phyloP scores from a whole-genome alignment of 2,329 filamentous ascomycete genomes.

The Acephala macrosclerotiorum region DNA sequence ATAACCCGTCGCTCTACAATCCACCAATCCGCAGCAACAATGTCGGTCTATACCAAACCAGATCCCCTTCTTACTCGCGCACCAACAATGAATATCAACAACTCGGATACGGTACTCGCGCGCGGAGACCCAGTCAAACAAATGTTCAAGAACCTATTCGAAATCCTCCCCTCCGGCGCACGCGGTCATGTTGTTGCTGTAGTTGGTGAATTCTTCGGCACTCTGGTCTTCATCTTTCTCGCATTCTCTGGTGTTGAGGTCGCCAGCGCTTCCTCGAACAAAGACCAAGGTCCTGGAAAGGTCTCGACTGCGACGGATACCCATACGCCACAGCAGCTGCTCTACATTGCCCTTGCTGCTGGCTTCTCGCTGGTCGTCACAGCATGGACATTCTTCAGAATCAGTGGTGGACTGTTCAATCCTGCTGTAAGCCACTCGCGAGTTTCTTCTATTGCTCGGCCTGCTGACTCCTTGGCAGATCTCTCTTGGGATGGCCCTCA shows the following conservation, averaged over 20 bases:
- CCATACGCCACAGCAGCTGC: conserved; percentile 25
- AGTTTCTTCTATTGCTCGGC: no score
- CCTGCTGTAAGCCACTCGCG: conserved; percentile 48
- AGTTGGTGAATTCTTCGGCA: conserved; percentile 59
- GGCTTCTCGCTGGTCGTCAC: conserved; percentile 49
- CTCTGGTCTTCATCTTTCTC: conserved; percentile 48
- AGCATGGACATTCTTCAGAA: conserved; percentile 57
- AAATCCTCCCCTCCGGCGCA: conserved; percentile 26
- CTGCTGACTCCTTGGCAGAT: conserved; percentile 35
- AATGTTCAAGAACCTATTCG: conserved; percentile 30
- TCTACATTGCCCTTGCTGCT: conserved; percentile 42
- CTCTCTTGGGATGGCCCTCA: conserved; percentile 47
- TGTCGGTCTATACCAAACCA: conserved; percentile 1
- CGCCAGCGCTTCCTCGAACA: conserved; percentile 41
- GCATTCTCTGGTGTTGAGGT: conserved; percentile 41
- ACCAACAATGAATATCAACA: conserved; percentile 32
- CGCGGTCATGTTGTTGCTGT: conserved; percentile 55
- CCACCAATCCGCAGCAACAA: background rate
- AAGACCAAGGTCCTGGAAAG: conserved; percentile 39
- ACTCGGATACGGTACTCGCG: conserved; percentile 26
- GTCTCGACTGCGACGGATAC: conserved; percentile 27
- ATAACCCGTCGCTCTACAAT: background rate
- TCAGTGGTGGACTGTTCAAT: conserved; percentile 59
- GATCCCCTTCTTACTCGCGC: conserved; percentile 6
- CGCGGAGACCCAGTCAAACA: conserved; percentile 33